A percentile compares a stretch with the other conserved stretches of the same genome.
These are phyloP conservation scores for Lasiodiplodia hormozganensis DNA, from an alignment of 2,329 filamentous ascomycete genomes.

Conservation along the genomic window DNA sequence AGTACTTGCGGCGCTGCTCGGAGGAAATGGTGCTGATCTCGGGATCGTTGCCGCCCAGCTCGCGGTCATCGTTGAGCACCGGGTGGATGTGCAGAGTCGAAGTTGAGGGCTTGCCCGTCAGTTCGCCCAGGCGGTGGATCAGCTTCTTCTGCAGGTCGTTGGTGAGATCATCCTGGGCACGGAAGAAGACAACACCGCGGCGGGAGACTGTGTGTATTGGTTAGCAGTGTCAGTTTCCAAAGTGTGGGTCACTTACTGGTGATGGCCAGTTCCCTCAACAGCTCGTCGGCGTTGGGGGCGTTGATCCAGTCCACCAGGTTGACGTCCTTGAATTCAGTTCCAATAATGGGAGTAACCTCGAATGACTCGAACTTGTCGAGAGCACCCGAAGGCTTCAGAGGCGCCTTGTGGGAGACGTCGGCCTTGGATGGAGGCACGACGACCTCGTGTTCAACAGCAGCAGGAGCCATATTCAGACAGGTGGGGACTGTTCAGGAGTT, in stretches of 20 bases:
- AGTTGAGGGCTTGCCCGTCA: constrained; percentile 63
- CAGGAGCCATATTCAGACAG: constrained; percentile 20
- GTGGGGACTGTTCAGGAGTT: neutral
- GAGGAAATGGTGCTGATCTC: constrained; percentile 56
- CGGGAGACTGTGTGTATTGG: constrained; percentile 53
- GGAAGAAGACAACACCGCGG: constrained; percentile 62
- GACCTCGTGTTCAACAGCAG: constrained; percentile 27
- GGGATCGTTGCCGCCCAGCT: constrained; percentile 45
- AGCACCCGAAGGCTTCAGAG: constrained; percentile 58
- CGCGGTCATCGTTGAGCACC: constrained; percentile 54
- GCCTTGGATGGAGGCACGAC: constrained; percentile 13
- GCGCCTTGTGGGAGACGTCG: constrained; percentile 36
- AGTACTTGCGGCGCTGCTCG: constrained; percentile 50
- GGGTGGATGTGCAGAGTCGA: constrained; percentile 69
- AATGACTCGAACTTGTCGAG: constrained; percentile 62
- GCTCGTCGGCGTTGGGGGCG: constrained; percentile 67
- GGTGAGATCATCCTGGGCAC: constrained; percentile 57
- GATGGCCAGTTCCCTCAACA: constrained; percentile 68
- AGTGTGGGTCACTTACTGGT: constrained; percentile 36
- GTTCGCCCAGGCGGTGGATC: constrained; percentile 62
- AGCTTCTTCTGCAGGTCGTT: constrained; percentile 61
- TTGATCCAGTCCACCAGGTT: constrained; percentile 69
- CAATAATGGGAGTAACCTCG: constrained; percentile 68
- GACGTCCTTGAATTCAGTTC: constrained; percentile 64
- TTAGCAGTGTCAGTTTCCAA: neutral